Percentiles rank a stretch among this genome's conserved stretches.
Conservation (phyloP, 164 flowering plant genomes). For the Aristolochia contorta region DNA sequence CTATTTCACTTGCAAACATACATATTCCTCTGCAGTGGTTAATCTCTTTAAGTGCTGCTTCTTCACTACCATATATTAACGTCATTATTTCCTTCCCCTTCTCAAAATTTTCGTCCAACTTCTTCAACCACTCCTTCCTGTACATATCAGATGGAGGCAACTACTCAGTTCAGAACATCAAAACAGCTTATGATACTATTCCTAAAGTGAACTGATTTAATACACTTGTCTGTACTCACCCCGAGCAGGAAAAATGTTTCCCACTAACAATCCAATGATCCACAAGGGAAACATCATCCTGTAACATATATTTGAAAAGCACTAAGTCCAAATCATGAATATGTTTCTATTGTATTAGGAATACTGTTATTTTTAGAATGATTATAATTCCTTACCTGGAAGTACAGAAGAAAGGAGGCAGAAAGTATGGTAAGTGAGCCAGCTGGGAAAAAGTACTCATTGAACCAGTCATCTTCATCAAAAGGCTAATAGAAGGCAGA, state of each 20-base stretch:
- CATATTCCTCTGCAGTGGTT: slow-evolving; percentile 15
- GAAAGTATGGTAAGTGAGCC: slow-evolving; percentile 15
- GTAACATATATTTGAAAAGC: slow-evolving; percentile 11
- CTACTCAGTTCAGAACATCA: no score
- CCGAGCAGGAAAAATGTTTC: slow-evolving; percentile 8
- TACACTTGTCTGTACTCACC: not conserved
- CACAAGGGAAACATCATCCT: slow-evolving; percentile 16
- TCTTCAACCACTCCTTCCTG: slow-evolving; percentile 18
- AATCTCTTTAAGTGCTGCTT: slow-evolving; percentile 4
- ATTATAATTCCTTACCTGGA: no score
- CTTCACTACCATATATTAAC: slow-evolving; percentile 4
- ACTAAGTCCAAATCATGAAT: not conserved
- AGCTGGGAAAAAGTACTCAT: slow-evolving; percentile 9
- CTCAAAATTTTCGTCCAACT: slow-evolving; percentile 10
- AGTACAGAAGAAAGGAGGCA: slow-evolving; percentile 14
- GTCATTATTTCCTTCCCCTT: slow-evolving; percentile 3
- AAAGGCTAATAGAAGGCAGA: slow-evolving; percentile 6
- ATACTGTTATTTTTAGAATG: no score
- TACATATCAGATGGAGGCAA: no score
- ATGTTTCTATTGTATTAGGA: slow-evolving; percentile 14
- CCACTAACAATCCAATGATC: slow-evolving; percentile 20
- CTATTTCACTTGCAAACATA: slow-evolving; percentile 9
- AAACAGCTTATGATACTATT: no score
- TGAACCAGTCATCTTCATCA: slow-evolving; percentile 14
- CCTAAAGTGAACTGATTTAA: no score